A percentile compares a stretch with the other conserved stretches of the same genome.
These are phyloP conservation scores for Leccinellum rugosiceps DNA, from an alignment of 768 basidiomycete genomes.

Conservation along the genomic window DNA sequence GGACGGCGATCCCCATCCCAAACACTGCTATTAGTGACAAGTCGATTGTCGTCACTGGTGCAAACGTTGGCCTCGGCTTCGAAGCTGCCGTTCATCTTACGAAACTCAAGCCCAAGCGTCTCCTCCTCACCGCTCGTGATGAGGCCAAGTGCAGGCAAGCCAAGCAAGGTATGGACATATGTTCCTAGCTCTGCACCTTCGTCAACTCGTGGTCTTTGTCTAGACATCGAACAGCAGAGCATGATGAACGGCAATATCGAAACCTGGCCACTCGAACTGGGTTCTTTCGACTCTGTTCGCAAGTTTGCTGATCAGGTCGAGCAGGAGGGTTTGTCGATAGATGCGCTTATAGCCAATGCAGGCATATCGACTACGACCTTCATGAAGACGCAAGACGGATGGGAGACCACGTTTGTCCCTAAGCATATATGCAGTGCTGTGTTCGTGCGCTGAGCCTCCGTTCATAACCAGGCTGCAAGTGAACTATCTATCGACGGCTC, in stretches of 20 bases:
- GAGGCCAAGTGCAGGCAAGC: conserved; percentile 18
- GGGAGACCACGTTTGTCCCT: conserved; percentile 35
- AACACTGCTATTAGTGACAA: conserved; percentile 20
- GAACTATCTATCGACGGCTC: conserved; percentile 34
- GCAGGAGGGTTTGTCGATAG: conserved; percentile 23
- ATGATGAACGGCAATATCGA: conserved; percentile 10
- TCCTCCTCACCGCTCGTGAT: conserved; percentile 27
- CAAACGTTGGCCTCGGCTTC: conserved; percentile 31
- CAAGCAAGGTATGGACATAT: conserved; percentile 14
- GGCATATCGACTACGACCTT: conserved; percentile 17
- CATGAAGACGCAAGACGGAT: conserved; percentile 33
- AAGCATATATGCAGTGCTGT: neutral
- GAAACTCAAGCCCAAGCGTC: conserved; percentile 21
- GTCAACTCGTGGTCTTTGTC: neutral
- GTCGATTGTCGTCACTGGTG: conserved; percentile 23
- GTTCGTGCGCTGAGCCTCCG: neutral
- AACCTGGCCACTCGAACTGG: conserved; percentile 35
- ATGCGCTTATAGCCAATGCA: conserved; percentile 34
- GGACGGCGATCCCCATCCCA: conserved; percentile 24
- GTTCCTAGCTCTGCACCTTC: neutral
- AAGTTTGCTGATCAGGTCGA: conserved; percentile 31
- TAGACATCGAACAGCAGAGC: conserved; percentile 20
- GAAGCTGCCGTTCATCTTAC: conserved; percentile 28
- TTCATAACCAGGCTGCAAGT: conserved; percentile 30
- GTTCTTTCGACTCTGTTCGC: conserved; percentile 32